Conservation (phyloP, 208 protist species). For the Leishmania guyanensis region DNA sequence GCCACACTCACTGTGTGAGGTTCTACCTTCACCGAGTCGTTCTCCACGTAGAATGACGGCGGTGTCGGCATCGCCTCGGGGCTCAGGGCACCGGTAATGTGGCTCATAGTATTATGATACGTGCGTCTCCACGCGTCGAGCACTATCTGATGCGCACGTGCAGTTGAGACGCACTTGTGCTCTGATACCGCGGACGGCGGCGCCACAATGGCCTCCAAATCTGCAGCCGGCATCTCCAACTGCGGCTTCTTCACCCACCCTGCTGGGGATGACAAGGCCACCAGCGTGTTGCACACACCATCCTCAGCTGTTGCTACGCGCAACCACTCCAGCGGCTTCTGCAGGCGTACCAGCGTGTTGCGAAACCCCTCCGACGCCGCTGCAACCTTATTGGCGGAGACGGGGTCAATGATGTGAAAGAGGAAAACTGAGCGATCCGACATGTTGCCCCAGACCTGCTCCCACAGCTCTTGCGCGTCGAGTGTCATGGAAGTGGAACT, state of each 20-base stretch:
- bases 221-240: neutral
- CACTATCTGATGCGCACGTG: constrained; percentile 20
- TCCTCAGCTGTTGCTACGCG: constrained; percentile 21
- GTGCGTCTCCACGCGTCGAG: constrained; percentile 21
- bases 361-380: constrained; percentile 27
- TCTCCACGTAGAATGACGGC: neutral
- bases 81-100: neutral
- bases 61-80: neutral
- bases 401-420: constrained; percentile 23
- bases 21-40: neutral
- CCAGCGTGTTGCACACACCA: constrained; percentile 28
- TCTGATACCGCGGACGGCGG: constrained; percentile 3
- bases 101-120: neutral
- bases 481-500: neutral
- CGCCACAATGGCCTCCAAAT: constrained; percentile 18
- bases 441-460: constrained; percentile 33
- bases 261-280: constrained; percentile 13
- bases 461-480: constrained; percentile 22
- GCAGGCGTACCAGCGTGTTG: constrained; percentile 22
- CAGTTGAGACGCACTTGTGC: neutral
- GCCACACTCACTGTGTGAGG: constrained; percentile 20
- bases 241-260: neutral
- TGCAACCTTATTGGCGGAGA: constrained; percentile 5
- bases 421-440: constrained; percentile 29
- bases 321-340: constrained; percentile 20